These are phyloP conservation scores for Hygrocybe coccinea DNA, from an alignment of 768 basidiomycete species.

Conservation along the genomic window DNA sequence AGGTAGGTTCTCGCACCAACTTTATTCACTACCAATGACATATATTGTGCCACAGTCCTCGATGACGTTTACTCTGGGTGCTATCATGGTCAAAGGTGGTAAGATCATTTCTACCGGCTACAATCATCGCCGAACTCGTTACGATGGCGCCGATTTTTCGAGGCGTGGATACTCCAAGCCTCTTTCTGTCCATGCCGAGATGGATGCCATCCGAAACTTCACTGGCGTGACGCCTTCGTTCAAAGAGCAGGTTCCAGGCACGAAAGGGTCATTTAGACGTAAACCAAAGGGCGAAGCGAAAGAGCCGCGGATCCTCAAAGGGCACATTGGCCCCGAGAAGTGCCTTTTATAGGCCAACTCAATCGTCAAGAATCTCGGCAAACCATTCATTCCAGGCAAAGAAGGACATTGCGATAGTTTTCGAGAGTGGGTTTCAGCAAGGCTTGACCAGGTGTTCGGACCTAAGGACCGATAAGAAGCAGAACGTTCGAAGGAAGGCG, in stretches of 20 bases:
- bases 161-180: conserved; percentile 39
- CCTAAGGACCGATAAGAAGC: background rate
- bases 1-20: conserved; percentile 21
- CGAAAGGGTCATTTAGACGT: conserved; percentile 11
- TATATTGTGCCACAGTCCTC: conserved; percentile 24
- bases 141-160: conserved; percentile 41
- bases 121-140: conserved; percentile 52
- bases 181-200: conserved; percentile 51
- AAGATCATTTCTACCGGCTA: conserved; percentile 49
- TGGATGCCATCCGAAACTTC: conserved; percentile 53
- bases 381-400: background rate
- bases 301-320: conserved; percentile 3
- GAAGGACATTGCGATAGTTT: background rate
- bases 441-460: background rate
- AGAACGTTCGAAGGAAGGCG: conserved; percentile 12
- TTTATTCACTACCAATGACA: background rate
- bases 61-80: conserved; percentile 47
- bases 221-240: conserved; percentile 48
- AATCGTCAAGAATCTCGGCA: background rate
- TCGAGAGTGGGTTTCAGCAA: background rate
- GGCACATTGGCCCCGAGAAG: conserved; percentile 10
- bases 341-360: conserved; percentile 17
- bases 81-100: conserved; percentile 48
- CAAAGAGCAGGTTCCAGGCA: conserved; percentile 50
- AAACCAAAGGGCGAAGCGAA: conserved; percentile 13